Percentiles rank a stretch among this genome's conserved stretches.
These are phyloP conservation scores for Alternaria solani DNA, from an alignment of 2,329 filamentous ascomycete genomes.

Conservation along the genomic window DNA sequence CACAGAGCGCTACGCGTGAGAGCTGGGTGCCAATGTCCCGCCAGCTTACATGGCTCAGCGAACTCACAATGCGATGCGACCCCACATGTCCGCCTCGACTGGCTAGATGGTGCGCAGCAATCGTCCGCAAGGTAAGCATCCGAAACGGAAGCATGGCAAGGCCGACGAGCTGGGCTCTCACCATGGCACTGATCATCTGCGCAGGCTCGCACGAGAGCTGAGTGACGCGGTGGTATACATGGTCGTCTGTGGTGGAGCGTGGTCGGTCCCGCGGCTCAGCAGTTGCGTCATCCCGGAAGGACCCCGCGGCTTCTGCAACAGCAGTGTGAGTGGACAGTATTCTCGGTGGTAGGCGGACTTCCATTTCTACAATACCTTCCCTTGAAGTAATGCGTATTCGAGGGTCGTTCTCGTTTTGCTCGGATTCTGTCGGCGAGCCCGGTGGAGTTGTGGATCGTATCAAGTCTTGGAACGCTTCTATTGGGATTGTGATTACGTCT, in stretches of 20 bases:
- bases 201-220: constrained; percentile 46
- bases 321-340: constrained; percentile 42
- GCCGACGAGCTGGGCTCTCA: constrained; percentile 43
- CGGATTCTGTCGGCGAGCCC: constrained; percentile 35
- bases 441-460: constrained; percentile 33
- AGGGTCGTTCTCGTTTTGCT: constrained; percentile 44
- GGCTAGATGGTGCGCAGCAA: constrained; percentile 44
- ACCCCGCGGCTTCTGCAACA: constrained; percentile 22
- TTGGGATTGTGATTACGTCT: constrained; percentile 18
- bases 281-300: constrained; percentile 16
- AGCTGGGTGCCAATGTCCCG: constrained; percentile 32
- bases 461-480: constrained; percentile 18
- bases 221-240: constrained; percentile 44
- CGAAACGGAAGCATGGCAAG: constrained; percentile 43
- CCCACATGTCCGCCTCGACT: constrained; percentile 13
- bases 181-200: constrained; percentile 43
- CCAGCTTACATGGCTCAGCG: constrained; percentile 25
- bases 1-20: constrained; percentile 46
- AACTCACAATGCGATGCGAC: constrained; percentile 18
- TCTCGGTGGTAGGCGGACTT: constrained; percentile 48
- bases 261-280: constrained; percentile 10
- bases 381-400: constrained; percentile 51
- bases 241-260: constrained; percentile 12
- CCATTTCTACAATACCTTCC: constrained; percentile 50
- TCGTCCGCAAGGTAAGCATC: constrained; percentile 38